Evolutionary conservation across 2,329 filamentous ascomycete species (phyloP), one percentile per base, ranked within the genome.

Genomic region (Bipolaris gigantea): DNA sequence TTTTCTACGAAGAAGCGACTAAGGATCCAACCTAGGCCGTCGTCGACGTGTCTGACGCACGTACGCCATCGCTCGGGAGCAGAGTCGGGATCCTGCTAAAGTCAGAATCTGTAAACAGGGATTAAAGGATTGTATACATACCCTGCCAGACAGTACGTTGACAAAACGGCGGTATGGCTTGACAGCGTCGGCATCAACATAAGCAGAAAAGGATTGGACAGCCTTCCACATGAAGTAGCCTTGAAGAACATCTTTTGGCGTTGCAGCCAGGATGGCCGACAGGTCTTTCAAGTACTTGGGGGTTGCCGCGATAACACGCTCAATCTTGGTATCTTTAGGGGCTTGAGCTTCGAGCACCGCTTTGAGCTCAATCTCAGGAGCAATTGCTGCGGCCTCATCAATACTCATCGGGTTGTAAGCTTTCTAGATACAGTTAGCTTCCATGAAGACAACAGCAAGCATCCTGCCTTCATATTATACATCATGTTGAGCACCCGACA

Each of bases 1-100:
- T 84, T 83, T 57, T 89, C 82, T 2, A 90, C 79, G 59, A 86
- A 91, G 75, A 90, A 89, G 19, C 86, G 83, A 65, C 85, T 87
- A 15, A 89, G 74, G 44, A 88, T 86, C 86, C 87, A 90, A 2
- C 82, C 82, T 19, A 90, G 70, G 5, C 82, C 81, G 19, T 73
- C 69, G 58, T 88, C 85, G 5, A 87, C 79, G 32, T 81, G 78
- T 7, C 68, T 69, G 25, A 89, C 79, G 61, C 87, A 90, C 6
- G 79, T 85, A 62, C 86, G 80, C 86, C 86, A 89, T 44, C 86
- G 80, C 63, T 89, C 87, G 13, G 84, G 75, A 18, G 78, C 79
- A 2, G 85, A 83, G 47, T 87, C 79, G 0, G 85, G 81, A 50
- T 87, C 84, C 75, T 69, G 18, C 1, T 30, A 8, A 18, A 32